These are phyloP conservation scores for Podila verticillata DNA, from an alignment of 192 early-diverging fungal genomes.

Conservation along the genomic window DNA sequence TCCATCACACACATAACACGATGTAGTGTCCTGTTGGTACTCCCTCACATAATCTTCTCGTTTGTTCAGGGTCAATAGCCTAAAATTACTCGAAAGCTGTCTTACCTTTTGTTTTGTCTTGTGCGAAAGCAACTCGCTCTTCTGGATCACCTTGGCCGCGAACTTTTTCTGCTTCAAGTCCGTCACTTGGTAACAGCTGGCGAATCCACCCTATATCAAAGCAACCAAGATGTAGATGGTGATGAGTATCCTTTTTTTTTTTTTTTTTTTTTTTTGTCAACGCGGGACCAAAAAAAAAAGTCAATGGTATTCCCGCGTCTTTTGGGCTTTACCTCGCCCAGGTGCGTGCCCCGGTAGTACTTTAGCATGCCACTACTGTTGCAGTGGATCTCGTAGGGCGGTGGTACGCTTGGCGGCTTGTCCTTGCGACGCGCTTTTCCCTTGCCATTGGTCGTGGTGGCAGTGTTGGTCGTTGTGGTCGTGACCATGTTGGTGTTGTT, in stretches of 20 bases:
- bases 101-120: slow-evolving; percentile 57
- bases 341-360: slow-evolving; percentile 53
- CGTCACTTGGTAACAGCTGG: slow-evolving; percentile 81
- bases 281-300: no score
- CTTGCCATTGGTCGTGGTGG: slow-evolving; percentile 23
- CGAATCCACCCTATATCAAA: slow-evolving; percentile 85
- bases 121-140: slow-evolving; percentile 54
- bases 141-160: slow-evolving; percentile 71
- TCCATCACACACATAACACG: not conserved
- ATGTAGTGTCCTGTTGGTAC: no score
- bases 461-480: slow-evolving; percentile 8
- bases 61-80: no score
- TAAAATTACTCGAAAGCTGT: no score
- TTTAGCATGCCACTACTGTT: slow-evolving; percentile 14
- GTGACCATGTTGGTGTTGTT: slow-evolving; percentile 13
- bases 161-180: slow-evolving; percentile 57
- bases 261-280: no score
- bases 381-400: slow-evolving; percentile 56
- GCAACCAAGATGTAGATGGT: not conserved
- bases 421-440: slow-evolving; percentile 42
- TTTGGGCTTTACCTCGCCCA: slow-evolving; percentile 61
- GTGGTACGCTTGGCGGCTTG: slow-evolving; percentile 49
- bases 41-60: no score
- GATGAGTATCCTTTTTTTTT: not conserved
- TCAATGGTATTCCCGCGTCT: not conserved